Conservation (phyloP, 1,284 basidiomycete genomes). For the Moniliophthora roreri region DNA sequence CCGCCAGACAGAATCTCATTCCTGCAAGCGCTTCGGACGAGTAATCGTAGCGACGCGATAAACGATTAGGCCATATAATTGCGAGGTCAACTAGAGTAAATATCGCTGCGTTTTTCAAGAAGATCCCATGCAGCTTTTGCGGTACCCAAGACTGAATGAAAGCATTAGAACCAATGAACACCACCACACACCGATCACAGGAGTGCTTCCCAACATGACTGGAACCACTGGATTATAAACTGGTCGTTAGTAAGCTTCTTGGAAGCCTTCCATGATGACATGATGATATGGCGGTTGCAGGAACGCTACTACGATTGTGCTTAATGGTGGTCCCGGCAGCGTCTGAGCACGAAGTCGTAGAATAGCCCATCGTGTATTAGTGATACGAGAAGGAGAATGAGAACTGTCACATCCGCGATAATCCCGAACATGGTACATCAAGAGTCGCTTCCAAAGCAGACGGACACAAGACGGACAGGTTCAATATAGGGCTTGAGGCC, state of each 20-base stretch:
- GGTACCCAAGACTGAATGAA: conserved; percentile 28
- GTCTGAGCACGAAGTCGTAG: background rate
- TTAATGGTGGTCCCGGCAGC: background rate
- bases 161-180: too few relatives aligned
- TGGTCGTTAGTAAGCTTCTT: background rate
- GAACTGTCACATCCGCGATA: too few relatives aligned
- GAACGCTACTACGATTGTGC: background rate
- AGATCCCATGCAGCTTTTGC: conserved; percentile 30
- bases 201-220: conserved; percentile 21
- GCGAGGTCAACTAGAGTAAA: conserved; percentile 37
- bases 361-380: background rate
- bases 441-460: too few relatives aligned
- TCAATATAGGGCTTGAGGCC: too few relatives aligned
- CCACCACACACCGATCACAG: conserved; percentile 21
- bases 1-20: conserved; percentile 28
- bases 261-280: conserved; percentile 1
- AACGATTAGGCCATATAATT: conserved; percentile 29
- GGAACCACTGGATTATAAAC: conserved; percentile 19
- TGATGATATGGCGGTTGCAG: too few relatives aligned
- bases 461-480: too few relatives aligned
- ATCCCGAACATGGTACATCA: too few relatives aligned
- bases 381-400: too few relatives aligned
- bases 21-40: conserved; percentile 8
- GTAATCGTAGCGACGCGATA: background rate
- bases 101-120: conserved; percentile 34